Evolutionary conservation across 495 filamentous ascomycete species (phyloP), one percentile per base, ranked within the genome.

Genomic region (Podospora conica): DNA sequence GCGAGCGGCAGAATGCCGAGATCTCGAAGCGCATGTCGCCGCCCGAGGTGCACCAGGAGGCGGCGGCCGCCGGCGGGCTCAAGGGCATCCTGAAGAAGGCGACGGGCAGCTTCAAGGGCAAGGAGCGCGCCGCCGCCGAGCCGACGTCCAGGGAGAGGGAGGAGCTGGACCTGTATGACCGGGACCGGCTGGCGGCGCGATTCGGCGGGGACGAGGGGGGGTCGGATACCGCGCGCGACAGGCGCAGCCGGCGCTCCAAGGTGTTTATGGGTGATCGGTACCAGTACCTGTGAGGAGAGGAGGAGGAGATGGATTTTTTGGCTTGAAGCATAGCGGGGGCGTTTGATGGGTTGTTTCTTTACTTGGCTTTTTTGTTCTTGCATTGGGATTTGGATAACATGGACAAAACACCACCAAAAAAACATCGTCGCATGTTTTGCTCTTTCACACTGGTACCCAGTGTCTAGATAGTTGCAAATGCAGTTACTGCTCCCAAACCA

Each of bases 31-130:
- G 60, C 53, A 68, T 64, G 69, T 69, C 11, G 71, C 78, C 53
- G 68, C 67, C 72, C n/a, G 65, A 53, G 31, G 22, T 57, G 7
- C 65, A 58, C 58, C 64, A 48, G 24, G 65, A 62, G 3, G 58
- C 60, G 10, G 25, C 29, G 29, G 10, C 33, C 15, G 6, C 29
- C 9, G 29, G 29, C 10, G 40, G 53, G 24, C 55, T 71, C 31
- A 77, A 77, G 69, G 64, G 73, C 21, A 77, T 77, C 57, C 69
- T 77, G 18, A 77, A 77, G 73, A 67, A 65, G 20, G 24, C 64
- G 11, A n/a, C 53, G 24, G 40, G 57, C 23, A 25, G 58, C 58
- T 48, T 61, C 40, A 66, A 68, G 29, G 65, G 65, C 56, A 65
- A 68, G 60, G 63, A 66, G 10, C 63, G 62, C 60, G 68, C 27